A percentile compares a stretch with the other conserved stretches of the same genome.
Evolutionary conservation across 768 basidiomycete genomes (phyloP).

Genomic region (Leucocoprinus leucothites): DNA sequence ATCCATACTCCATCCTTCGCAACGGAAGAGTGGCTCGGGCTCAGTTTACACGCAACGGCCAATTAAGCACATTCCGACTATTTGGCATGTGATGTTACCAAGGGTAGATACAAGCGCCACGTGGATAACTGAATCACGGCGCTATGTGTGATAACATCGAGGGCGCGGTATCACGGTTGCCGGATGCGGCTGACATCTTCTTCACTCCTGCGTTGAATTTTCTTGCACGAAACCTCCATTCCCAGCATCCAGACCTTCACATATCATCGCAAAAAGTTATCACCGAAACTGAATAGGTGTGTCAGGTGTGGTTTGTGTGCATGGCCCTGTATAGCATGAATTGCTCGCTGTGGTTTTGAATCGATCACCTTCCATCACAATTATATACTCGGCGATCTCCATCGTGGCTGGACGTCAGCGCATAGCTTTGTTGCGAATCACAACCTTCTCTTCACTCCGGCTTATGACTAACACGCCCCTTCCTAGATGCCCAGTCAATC

Average conservation of each 20-base stretch:
- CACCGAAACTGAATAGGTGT: too few species aligned
- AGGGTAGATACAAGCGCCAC: not conserved
- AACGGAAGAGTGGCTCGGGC: not conserved
- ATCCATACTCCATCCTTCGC: not conserved
- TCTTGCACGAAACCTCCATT: not conserved
- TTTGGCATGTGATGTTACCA: slow-evolving; percentile 3
- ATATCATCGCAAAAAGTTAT: not conserved
- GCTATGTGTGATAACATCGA: slow-evolving; percentile 1
- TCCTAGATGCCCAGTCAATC: not conserved
- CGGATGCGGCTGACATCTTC: not conserved
- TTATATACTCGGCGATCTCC: slow-evolving; percentile 7
- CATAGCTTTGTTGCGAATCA: not conserved
- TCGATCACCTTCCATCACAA: not conserved
- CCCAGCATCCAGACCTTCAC: not conserved
- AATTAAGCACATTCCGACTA: not conserved
- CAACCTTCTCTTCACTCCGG: slow-evolving; percentile 11
- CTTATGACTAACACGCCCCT: slow-evolving; percentile 8
- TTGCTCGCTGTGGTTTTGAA: not conserved
- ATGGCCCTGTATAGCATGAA: not conserved
- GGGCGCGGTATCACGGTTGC: not conserved
- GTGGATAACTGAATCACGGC: not conserved
- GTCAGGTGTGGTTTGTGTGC: not conserved
- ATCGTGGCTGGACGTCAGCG: not conserved
- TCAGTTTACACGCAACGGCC: too few species aligned
- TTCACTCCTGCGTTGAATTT: not conserved